Evolutionary conservation across 495 filamentous ascomycete species (phyloP), one percentile per base, ranked within the genome.

Genomic region (Delitschia confertaspora): DNA sequence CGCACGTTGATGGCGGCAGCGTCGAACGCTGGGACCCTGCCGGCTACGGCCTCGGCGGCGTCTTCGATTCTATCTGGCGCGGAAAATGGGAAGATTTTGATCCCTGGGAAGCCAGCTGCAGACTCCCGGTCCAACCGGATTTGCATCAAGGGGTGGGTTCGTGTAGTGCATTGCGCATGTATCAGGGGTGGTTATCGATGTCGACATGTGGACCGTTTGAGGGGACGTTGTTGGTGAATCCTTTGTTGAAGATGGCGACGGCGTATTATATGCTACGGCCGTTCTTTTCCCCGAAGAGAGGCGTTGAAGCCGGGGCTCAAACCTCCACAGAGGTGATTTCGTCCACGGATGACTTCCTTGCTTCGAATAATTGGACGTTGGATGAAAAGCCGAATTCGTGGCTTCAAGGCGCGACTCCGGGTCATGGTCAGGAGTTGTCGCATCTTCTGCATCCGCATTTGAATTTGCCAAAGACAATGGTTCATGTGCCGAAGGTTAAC

Each of bases 151-250:
- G 88, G 2, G 72, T 85, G 0, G 87, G 87, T 0, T 77, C 81
- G 9, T 89, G 84, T 63, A 81, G 75, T 5, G 86, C 88, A 76
- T 83, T 88, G 62, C 72, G 88, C 3, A 85, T 87, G 72, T 88
- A 82, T 53, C 87, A 93, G 57, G 87, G 85, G 9, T 93, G 87
- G 87, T 64, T 93, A 18, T 77, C 79, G 26, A 83, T 93, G 74
- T 88, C 82, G 26, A 60, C 68, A 24, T 81, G 75, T 0, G 78
- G 71, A 0, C 80, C 82, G 0, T 72, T 75, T 6, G 81, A 91
- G 58, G 88, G 88, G 2, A 87, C 85, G 0, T 64, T 95, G 34
- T 72, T 83, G 34, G 82, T 93, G n/a, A 87, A 87, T 52, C 88
- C 88, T 5, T 67, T 89, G 55, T 61, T 88, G 16, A 69, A 68